Percentiles rank a stretch among this genome's conserved stretches.
phyloP scores from a whole-genome alignment of 2,329 filamentous ascomycete species.

The Sclerotinia trifoliorum region DNA sequence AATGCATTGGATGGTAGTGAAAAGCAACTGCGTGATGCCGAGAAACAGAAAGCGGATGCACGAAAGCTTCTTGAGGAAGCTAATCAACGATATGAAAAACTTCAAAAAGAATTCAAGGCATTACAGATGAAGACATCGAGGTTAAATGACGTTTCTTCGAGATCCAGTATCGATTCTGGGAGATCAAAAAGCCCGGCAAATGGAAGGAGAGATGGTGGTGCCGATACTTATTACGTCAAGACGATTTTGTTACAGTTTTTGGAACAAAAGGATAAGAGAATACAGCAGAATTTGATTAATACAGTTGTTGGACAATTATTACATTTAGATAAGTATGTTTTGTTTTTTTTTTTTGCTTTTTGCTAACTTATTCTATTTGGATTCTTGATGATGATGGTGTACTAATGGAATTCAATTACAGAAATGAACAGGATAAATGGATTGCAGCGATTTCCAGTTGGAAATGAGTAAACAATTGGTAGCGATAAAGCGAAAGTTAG shows the following conservation, averaged over 20 bases:
- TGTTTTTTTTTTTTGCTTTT: background rate
- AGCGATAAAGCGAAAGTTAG: too few relatives aligned
- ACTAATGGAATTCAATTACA: slow-evolving; percentile 36
- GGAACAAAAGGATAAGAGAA: slow-evolving; percentile 74
- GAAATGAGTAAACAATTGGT: background rate
- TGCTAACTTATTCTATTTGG: background rate
- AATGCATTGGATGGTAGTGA: slow-evolving; percentile 85
- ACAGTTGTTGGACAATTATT: slow-evolving; percentile 75
- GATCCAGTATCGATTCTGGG: slow-evolving; percentile 41
- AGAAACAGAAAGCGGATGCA: slow-evolving; percentile 77
- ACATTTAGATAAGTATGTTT: slow-evolving; percentile 70
- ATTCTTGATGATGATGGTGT: background rate
- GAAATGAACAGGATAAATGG: slow-evolving; percentile 84
- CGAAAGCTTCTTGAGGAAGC: slow-evolving; percentile 76
- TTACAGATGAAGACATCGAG: slow-evolving; percentile 47
- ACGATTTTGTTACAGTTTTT: slow-evolving; percentile 79
- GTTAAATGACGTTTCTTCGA: slow-evolving; percentile 37
- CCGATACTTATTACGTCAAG: slow-evolving; percentile 62
- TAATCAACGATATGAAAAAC: slow-evolving; percentile 72
- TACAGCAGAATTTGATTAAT: slow-evolving; percentile 68
- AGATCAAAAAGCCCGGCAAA: slow-evolving; percentile 31
- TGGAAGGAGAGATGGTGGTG: slow-evolving; percentile 23
- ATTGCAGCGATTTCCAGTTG: slow-evolving; percentile 60
- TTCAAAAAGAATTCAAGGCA: slow-evolving; percentile 64
- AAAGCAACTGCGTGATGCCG: slow-evolving; percentile 75